Conservation (phyloP, 352 stramenopile genomes). For the Plasmopara viticola region DNA sequence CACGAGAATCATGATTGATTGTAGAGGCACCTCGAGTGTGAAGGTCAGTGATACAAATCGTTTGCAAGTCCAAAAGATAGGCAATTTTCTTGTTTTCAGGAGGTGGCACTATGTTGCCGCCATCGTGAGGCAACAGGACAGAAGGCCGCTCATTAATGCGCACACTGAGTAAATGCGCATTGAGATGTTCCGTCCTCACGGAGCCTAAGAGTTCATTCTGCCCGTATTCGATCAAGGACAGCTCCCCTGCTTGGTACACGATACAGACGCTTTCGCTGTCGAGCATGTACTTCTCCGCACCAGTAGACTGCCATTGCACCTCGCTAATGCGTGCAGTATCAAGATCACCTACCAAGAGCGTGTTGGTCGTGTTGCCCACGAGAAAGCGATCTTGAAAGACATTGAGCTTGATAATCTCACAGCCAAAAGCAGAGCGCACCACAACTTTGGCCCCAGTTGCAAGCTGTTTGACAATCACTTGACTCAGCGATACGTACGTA, state of each 20-base stretch:
- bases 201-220: conserved; percentile 89
- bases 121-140: conserved; percentile 14
- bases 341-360: conserved; percentile 88
- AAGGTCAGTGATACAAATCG: conserved; percentile 87
- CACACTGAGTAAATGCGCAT: conserved; percentile 88
- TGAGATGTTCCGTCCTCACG: conserved; percentile 89
- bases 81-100: conserved; percentile 91
- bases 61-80: conserved; percentile 90
- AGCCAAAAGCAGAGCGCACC: conserved; percentile 85
- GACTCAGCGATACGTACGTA: conserved; percentile 90
- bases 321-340: conserved; percentile 89
- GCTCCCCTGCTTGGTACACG: conserved; percentile 88
- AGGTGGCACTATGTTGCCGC: conserved; percentile 21
- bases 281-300: conserved; percentile 92
- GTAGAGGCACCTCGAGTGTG: conserved; percentile 73
- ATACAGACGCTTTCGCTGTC: conserved; percentile 90
- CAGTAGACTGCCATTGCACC: conserved; percentile 86
- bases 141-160: conserved; percentile 87
- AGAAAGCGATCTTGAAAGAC: conserved; percentile 92
- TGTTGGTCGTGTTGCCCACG: conserved; percentile 89
- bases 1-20: conserved; percentile 87
- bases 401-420: conserved; percentile 92
- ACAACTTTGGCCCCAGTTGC: conserved; percentile 81
- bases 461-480: conserved; percentile 92
- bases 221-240: conserved; percentile 92